Evolutionary conservation across 148 eudicot genomes (phyloP).

Genomic region (Silene latifolia): DNA sequence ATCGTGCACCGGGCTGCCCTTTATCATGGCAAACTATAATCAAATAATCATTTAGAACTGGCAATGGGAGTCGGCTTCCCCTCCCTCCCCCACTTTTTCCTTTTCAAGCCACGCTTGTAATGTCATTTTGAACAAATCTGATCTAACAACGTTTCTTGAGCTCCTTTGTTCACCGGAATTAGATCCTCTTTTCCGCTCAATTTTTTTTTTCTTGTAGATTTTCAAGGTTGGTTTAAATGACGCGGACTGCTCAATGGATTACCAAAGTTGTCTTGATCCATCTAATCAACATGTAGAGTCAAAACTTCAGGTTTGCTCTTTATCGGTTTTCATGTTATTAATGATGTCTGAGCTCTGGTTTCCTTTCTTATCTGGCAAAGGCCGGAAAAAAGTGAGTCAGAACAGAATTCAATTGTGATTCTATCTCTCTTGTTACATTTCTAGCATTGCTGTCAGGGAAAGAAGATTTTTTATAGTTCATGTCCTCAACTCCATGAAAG

Average conservation of each 20-base stretch:
- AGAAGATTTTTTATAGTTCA: constrained; percentile 26
- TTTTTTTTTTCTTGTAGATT: constrained; percentile 28
- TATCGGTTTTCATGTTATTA: no score
- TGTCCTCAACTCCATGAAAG: constrained; percentile 19
- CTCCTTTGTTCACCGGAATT: not conserved
- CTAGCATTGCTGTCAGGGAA: constrained; percentile 23
- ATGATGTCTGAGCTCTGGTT: no score
- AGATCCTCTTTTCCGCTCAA: not conserved
- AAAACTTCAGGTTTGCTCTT: no score
- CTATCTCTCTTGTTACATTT: not conserved
- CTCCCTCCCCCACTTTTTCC: not conserved
- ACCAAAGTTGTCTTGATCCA: no score
- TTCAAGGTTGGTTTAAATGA: not conserved
- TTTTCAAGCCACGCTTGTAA: not conserved
- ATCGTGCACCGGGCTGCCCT: no score
- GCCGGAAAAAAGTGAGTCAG: not conserved
- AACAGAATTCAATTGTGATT: not conserved
- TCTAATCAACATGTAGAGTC: no score
- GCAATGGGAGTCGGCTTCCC: not conserved
- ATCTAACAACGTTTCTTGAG: not conserved
- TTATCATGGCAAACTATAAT: not conserved
- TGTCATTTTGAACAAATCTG: not conserved
- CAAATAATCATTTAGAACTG: not conserved
- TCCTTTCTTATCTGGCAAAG: not conserved
- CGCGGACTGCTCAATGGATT: no score